Conservation (phyloP, 2,329 filamentous ascomycete species). For the Cryphonectria japonica region DNA sequence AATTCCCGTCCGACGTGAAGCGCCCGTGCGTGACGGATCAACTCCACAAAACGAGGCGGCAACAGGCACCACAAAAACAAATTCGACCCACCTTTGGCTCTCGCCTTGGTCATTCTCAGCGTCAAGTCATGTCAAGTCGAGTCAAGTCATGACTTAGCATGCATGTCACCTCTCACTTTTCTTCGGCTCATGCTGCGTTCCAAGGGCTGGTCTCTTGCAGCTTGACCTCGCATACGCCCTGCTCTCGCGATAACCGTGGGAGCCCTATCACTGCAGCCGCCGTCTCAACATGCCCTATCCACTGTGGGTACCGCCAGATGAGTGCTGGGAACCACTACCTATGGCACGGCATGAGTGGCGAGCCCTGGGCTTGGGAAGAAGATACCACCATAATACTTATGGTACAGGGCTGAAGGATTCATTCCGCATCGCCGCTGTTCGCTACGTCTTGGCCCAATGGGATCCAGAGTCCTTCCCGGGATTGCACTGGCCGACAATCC, state of each 20-base stretch:
- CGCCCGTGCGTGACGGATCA: constrained; percentile 11
- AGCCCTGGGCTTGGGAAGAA: neutral
- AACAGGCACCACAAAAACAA: constrained; percentile 9
- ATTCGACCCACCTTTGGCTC: neutral
- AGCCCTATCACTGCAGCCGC: constrained; percentile 1
- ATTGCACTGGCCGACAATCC: neutral
- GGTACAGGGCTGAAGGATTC: constrained; percentile 2
- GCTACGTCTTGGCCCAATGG: neutral
- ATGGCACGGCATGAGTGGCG: neutral
- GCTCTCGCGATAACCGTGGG: neutral
- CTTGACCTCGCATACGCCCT: neutral
- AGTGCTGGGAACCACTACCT: neutral
- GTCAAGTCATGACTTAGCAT: neutral
- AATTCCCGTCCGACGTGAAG: constrained; percentile 14
- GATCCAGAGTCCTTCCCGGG: neutral
- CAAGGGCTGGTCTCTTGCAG: neutral
- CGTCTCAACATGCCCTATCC: neutral
- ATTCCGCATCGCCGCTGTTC: constrained; percentile 6
- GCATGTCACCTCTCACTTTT: neutral
- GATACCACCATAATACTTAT: neutral
- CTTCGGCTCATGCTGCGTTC: neutral
- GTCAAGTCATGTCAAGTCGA: neutral
- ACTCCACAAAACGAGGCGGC: constrained; percentile 4
- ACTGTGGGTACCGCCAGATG: neutral
- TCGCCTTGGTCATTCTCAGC: neutral